Conservation (phyloP, 345 rosid species). For the Salix viminalis region DNA sequence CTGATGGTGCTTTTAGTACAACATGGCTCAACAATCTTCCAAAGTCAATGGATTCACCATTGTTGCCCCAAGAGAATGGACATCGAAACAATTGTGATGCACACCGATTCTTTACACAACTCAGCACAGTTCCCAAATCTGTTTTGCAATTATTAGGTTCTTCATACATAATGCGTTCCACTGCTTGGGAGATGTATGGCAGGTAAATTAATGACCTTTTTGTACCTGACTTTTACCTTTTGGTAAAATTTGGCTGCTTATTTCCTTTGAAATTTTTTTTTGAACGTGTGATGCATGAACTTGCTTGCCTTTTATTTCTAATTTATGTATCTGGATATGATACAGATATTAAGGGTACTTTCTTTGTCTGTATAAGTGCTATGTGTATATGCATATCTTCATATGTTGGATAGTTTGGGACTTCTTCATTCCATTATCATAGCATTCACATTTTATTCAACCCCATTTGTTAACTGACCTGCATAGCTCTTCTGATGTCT, state of each 20-base stretch:
- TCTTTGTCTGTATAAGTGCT: neutral
- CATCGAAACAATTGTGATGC: slow-evolving; percentile 43
- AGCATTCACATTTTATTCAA: neutral
- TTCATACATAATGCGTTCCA: slow-evolving; percentile 83
- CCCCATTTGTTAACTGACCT: too few relatives aligned
- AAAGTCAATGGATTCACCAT: slow-evolving; percentile 52
- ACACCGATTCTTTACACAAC: slow-evolving; percentile 59
- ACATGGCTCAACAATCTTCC: slow-evolving; percentile 75
- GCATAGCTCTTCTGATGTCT: too few relatives aligned
- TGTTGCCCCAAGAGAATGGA: slow-evolving; percentile 51
- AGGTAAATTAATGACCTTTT: slow-evolving; percentile 45
- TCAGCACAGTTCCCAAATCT: slow-evolving; percentile 78
- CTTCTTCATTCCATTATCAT: neutral
- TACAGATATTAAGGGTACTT: neutral
- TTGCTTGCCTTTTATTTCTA: too few relatives aligned
- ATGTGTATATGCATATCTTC: neutral
- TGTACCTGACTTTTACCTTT: neutral
- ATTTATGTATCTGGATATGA: neutral
- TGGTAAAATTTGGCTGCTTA: neutral
- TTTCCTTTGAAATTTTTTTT: too few relatives aligned
- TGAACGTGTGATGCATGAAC: too few relatives aligned
- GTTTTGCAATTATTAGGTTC: slow-evolving; percentile 81
- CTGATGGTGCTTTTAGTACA: slow-evolving; percentile 72
- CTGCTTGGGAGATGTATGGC: slow-evolving; percentile 97
- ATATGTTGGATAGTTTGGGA: neutral